Base-by-base conservation (phyloP, 148 eudicot species). In the Rhododendron molle region DNA sequence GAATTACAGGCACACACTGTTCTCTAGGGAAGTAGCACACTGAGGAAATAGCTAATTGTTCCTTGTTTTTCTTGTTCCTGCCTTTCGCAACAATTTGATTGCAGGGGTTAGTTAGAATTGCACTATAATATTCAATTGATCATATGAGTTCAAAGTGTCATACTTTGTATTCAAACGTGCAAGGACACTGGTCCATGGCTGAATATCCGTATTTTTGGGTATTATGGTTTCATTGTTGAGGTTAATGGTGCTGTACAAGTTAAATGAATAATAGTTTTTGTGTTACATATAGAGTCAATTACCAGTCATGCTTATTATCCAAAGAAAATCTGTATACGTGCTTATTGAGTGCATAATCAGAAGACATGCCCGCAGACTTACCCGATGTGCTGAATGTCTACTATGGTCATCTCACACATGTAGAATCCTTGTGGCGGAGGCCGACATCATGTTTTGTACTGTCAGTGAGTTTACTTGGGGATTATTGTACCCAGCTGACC, bases 401-500 rank as follows among this genome's bases (percentile, higher is more conserved):
- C 30, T 26, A 26, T 58, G 3, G 38, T 30, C 9, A 32, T 50
- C 4, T 28, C 65, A 30, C 81, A 49, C 16, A 50, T 28, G 56
- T 52, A 30, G n/a, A 32, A 18, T 32, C 43, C 9, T 15, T 43
- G 52, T 77, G 80, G 46, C 2, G 2, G 36, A 26, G 81, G 30
- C 15, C 16, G 4, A 50, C 26, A 80, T 36, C 34, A 16, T 16
- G 10, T 52, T n/a, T 0, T 2, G 11, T 1, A 28, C 4, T 47
- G 7, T 30, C 50, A 4, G 74, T 20, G 40, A 72, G 52, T 83
- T 34, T 18, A 28, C 56, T 2, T 65, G 28, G 32, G 20, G 76
- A 86, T 74, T 50, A 16, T 49, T 50, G 18, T 49, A 8, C 46
- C 60, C 30, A 78, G 69, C 65, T 84, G 84, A 77, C 49, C 49